Evolutionary conservation across 202 grass and related monocot genomes (phyloP), one percentile per base, ranked within the genome.

Genomic region (Eragrostis tef): DNA sequence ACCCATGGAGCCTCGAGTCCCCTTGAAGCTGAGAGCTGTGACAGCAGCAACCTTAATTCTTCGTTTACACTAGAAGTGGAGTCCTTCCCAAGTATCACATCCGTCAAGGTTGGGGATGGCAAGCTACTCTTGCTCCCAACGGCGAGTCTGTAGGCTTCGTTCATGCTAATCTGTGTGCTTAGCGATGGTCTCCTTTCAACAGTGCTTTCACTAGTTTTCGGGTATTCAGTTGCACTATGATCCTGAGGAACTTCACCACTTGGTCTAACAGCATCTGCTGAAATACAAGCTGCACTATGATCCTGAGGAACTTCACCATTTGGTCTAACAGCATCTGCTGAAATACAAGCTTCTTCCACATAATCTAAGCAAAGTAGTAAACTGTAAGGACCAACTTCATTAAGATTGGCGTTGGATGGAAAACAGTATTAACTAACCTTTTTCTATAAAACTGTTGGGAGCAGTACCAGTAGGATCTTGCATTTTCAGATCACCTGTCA

Each of bases 11-110:
- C 84, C 64, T 98, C 96, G 34, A 98, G 70, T 29, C 92, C 88
- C 72, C 85, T 86, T 17, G 90, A 79, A 52, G 92, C 88, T 53
- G 96, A 98, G 58, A 98, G 81, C 72, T 95, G 92, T 63, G 92
- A 93, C 31, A 98, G 79, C 16, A 98, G 83, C 51, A 93, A 82
- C 72, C 90, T 90, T 24, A 98, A 52, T 81, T 98, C 92, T 84
- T 94, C 96, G 41, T 93, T 92, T 74, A 90, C 84, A 79, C 80
- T 93, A 78, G 90, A 94, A 29, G 75, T 81, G 80, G 90, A 87
- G 44, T 93, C 96, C 73, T 93, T 98, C 41, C 94, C 94, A 61
- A 90, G 90, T 81, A 92, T 84, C 44, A 92, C 66, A 78, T 92
- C 90, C 2, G 90, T 75, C 81, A 86, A 81, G 29, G 86, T 86